Evolutionary conservation across 306 rosid genomes (phyloP), one percentile per base, ranked within the genome.

Genomic region (Mucuna pruriens): DNA sequence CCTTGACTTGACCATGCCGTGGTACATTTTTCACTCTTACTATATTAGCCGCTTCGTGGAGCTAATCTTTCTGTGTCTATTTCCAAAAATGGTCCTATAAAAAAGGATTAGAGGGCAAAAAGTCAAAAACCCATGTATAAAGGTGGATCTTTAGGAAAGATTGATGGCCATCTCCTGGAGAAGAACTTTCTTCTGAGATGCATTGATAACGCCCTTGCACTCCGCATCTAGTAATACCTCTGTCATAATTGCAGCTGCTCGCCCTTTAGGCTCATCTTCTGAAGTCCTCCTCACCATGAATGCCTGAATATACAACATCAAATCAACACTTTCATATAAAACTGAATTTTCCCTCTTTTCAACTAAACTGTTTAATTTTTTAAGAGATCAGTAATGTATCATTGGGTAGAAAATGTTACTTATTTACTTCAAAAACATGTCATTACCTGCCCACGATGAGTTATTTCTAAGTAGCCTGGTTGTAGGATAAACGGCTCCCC

Each of bases 401-500:
- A 74, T 16, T 23, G 26, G 19, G 42, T 11, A 34, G 49, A 33
- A 68, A 11, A 69, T 13, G 65, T 39, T 64, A 34, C 52, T 55
- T 16, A 22, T 73, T 73, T 66, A 79, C 77, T 5, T 58, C 51
- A 57, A 58, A 79, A 80, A 48, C 12, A 38, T 13, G 63, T 36
- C 44, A 52, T 76, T 77, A 85, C 83, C 83, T 77, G 97, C 73
- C 90, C 94, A 40, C 83, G 92, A 87, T 90, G 89, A 55, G 87
- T 84, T 82, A 91, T 87, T 81, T 91, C 94, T 52, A 91, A 62
- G 85, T 85, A 84, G 60, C 87, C 87, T 36, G 87, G 87, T 74
- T 84, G 87, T 13, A 88, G 84, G 83, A 91, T 91, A 80, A 86
- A 91, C 58, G 97, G 97, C 75, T 91, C 97, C 42, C 97, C 97